Conservation (phyloP, 441 rosid species). For the Euphorbia celastroides region DNA sequence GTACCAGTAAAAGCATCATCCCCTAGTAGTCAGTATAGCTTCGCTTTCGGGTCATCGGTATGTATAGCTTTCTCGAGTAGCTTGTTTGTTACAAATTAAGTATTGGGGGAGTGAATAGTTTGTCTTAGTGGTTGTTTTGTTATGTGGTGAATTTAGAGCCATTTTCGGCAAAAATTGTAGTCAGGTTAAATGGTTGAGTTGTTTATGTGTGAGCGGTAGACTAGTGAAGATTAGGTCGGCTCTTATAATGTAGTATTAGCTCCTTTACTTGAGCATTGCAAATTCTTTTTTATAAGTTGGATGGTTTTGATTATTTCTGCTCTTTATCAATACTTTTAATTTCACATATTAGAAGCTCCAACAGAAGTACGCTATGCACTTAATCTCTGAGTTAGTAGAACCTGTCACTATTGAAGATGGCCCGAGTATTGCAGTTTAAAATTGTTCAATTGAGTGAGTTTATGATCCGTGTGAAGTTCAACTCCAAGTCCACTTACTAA, state of each 20-base stretch:
- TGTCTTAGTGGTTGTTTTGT: not conserved
- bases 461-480: too few relatives aligned
- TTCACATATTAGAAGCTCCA: too few relatives aligned
- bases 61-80: constrained; percentile 23
- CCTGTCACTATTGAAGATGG: too few relatives aligned
- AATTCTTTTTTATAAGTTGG: constrained; percentile 15
- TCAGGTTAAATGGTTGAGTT: constrained; percentile 17
- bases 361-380: not conserved
- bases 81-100: constrained; percentile 15
- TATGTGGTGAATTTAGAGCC: constrained; percentile 8
- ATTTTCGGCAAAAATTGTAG: constrained; percentile 14
- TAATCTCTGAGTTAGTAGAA: not conserved
- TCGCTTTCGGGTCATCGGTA: constrained; percentile 14
- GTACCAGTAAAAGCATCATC: constrained; percentile 7
- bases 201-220: constrained; percentile 17
- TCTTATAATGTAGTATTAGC: constrained; percentile 13
- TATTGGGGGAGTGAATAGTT: constrained; percentile 14
- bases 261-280: constrained; percentile 2
- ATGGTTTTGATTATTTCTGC: not conserved
- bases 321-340: too few relatives aligned
- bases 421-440: too few relatives aligned
- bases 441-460: too few relatives aligned
- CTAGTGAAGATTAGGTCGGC: constrained; percentile 19
- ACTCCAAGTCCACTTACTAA: too few relatives aligned
- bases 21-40: constrained; percentile 15